A percentile compares a stretch with the other conserved stretches of the same genome.
These are phyloP conservation scores for Xerocomellus chrysenteron DNA, from an alignment of 768 basidiomycete species.

Conservation along the genomic window DNA sequence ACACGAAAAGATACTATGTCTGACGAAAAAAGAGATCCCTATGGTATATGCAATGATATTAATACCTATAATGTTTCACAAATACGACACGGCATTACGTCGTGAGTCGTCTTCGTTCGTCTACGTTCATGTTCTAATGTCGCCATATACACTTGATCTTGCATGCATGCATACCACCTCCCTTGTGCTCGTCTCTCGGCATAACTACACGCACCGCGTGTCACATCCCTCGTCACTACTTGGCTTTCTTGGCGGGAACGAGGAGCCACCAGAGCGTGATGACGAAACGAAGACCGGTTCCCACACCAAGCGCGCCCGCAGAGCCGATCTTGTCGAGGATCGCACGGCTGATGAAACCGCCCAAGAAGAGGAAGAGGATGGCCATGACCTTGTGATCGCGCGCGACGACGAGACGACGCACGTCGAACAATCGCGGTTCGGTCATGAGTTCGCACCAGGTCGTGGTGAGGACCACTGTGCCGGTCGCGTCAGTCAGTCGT, in stretches of 20 bases:
- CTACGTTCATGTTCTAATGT: neutral
- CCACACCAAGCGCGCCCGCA: conserved; percentile 65
- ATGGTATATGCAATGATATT: conserved; percentile 7
- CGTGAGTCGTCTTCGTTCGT: neutral
- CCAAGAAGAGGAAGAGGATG: conserved; percentile 66
- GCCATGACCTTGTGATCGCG: conserved; percentile 75
- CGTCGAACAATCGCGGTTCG: conserved; percentile 70
- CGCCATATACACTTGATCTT: neutral
- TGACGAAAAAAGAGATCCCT: neutral
- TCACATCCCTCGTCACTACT: neutral
- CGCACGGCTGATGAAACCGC: conserved; percentile 67
- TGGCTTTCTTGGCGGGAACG: conserved; percentile 40
- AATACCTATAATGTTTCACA: conserved; percentile 3
- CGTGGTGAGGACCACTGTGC: conserved; percentile 75
- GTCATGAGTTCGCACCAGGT: conserved; percentile 88
- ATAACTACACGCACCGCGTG: too few species aligned
- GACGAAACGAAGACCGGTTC: conserved; percentile 58
- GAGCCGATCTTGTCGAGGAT: conserved; percentile 60
- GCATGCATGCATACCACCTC: neutral
- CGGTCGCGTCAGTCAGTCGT: neutral
- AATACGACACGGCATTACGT: conserved; percentile 1
- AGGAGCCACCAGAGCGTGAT: conserved; percentile 67
- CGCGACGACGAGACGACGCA: conserved; percentile 49
- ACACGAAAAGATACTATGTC: neutral
- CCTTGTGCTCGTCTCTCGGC: too few species aligned